Evolutionary conservation across 1,284 basidiomycete species (phyloP).

Genomic region (Thelephora terrestris): DNA sequence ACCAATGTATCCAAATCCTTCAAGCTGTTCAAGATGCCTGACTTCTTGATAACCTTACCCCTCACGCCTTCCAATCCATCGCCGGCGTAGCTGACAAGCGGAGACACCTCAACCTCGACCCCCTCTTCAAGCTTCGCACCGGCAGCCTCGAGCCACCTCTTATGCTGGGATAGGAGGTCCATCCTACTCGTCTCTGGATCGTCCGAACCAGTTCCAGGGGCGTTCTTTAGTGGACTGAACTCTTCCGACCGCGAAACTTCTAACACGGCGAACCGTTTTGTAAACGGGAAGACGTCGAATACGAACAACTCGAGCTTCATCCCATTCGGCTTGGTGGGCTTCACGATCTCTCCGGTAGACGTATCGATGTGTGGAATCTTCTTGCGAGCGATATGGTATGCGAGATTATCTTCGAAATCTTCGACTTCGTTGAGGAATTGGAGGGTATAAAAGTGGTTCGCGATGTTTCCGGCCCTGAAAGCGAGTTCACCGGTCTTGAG

Average conservation of each 20-base stretch:
- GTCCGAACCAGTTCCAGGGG: slow-evolving; percentile 90
- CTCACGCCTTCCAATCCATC: slow-evolving; percentile 79
- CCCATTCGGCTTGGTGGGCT: slow-evolving; percentile 88
- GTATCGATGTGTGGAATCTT: slow-evolving; percentile 87
- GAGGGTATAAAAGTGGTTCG: slow-evolving; percentile 96
- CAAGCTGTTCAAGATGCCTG: slow-evolving; percentile 36
- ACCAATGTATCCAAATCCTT: slow-evolving; percentile 42
- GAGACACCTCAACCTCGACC: slow-evolving; percentile 87
- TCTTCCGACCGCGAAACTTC: slow-evolving; percentile 87
- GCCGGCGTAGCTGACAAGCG: slow-evolving; percentile 81
- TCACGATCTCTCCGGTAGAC: slow-evolving; percentile 52
- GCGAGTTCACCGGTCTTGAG: slow-evolving; percentile 63
- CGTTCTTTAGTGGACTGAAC: slow-evolving; percentile 97
- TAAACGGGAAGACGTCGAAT: slow-evolving; percentile 98
- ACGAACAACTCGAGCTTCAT: slow-evolving; percentile 99
- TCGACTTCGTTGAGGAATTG: slow-evolving; percentile 76
- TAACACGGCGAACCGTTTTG: slow-evolving; percentile 75
- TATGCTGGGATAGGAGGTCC: slow-evolving; percentile 89
- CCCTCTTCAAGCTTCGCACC: slow-evolving; percentile 66
- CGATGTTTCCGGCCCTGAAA: slow-evolving; percentile 96
- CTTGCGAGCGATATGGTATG: slow-evolving; percentile 97
- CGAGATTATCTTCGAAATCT: slow-evolving; percentile 80
- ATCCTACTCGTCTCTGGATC: slow-evolving; percentile 84
- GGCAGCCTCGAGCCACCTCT: slow-evolving; percentile 70
- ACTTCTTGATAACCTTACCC: slow-evolving; percentile 68